These are phyloP conservation scores for Tilletiopsis washingtonensis DNA, from an alignment of 1,284 basidiomycete species.

Conservation along the genomic window DNA sequence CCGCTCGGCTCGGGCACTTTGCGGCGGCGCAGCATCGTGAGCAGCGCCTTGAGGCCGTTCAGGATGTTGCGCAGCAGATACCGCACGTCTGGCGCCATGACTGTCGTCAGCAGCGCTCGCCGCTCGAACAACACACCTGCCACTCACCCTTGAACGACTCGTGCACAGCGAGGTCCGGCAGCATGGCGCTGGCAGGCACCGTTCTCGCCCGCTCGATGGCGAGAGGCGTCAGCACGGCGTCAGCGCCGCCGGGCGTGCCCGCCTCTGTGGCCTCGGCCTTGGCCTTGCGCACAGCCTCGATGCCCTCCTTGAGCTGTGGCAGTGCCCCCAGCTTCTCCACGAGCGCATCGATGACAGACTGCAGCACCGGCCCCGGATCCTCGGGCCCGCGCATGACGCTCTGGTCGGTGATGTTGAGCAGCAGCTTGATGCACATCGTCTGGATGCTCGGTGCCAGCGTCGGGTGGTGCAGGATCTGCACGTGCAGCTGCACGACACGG, in stretches of 20 bases:
- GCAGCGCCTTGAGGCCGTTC: constrained; percentile 77
- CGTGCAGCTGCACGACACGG: constrained; percentile 75
- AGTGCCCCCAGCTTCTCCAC: constrained; percentile 80
- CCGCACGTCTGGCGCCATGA: constrained; percentile 54
- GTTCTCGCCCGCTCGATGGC: constrained; percentile 50
- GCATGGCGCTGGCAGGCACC: constrained; percentile 47
- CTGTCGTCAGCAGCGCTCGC: background rate
- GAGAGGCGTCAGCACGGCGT: constrained; percentile 13
- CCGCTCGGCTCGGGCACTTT: constrained; percentile 75
- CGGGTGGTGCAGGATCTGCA: constrained; percentile 81
- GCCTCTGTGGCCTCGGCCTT: constrained; percentile 5
- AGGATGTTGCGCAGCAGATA: constrained; percentile 80
- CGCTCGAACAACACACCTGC: background rate
- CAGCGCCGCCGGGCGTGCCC: background rate
- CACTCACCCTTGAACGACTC: constrained; percentile 44
- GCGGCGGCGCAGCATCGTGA: constrained; percentile 69
- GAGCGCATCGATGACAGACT: constrained; percentile 71
- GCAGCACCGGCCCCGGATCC: constrained; percentile 62
- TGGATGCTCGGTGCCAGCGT: constrained; percentile 74
- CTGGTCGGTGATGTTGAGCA: constrained; percentile 80
- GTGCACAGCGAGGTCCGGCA: constrained; percentile 46
- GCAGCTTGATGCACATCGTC: constrained; percentile 85
- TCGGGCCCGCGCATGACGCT: constrained; percentile 53
- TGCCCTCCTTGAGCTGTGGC: constrained; percentile 47
- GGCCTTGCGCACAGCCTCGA: constrained; percentile 17